Conservation (phyloP, 1,284 basidiomycete genomes). For the Rhodotorula sp. region DNA sequence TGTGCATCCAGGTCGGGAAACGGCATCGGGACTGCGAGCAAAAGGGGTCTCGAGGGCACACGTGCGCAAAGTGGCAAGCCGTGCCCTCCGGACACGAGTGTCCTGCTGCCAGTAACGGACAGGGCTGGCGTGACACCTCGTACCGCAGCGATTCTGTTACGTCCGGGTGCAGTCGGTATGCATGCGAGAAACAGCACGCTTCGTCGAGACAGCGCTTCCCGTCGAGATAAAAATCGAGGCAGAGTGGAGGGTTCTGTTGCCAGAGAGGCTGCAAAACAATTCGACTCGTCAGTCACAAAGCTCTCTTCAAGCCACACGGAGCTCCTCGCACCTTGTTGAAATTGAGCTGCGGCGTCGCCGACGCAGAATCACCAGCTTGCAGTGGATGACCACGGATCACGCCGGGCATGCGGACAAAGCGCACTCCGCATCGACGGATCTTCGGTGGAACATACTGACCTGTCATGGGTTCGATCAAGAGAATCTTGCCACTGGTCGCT, state of each 20-base stretch:
- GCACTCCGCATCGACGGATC: not conserved
- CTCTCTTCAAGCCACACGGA: not conserved
- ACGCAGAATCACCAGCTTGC: not conserved
- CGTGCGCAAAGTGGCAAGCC: constrained; percentile 22
- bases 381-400: not conserved
- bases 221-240: constrained; percentile 22
- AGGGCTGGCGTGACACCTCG: constrained; percentile 12
- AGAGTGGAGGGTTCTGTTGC: constrained; percentile 21
- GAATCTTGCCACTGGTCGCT: not conserved
- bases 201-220: constrained; percentile 6
- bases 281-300: not conserved
- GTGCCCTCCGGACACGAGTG: not conserved
- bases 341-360: not conserved
- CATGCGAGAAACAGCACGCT: constrained; percentile 16
- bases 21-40: not conserved
- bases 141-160: constrained; percentile 4
- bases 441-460: not conserved
- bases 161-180: constrained; percentile 7
- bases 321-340: not conserved
- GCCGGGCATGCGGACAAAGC: not conserved
- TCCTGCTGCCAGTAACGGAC: not conserved
- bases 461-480: constrained; percentile 16
- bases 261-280: not conserved
- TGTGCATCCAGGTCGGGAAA: constrained; percentile 4
- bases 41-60: not conserved